Base-by-base conservation (phyloP, 2,329 filamentous ascomycete genomes). In the Cladophialophora chaetospira region DNA sequence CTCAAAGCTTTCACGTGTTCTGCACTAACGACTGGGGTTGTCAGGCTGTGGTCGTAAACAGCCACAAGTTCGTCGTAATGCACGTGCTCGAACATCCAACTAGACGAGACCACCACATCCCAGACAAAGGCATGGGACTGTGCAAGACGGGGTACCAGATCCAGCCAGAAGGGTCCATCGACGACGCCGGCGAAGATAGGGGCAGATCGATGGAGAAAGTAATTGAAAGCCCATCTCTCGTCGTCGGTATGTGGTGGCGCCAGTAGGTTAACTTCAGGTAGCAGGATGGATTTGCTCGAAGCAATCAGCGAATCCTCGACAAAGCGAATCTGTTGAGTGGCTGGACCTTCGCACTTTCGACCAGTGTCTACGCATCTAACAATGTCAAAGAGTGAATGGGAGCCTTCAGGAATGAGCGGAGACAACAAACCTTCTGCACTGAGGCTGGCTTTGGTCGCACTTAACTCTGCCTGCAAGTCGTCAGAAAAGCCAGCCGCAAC, bases 51-150 rank as follows among this genome's bases (percentile, higher is more conserved):
- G 3, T 38, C 43, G 21, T 40, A 52, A 15, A 29, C 33, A 23
- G 52, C 36, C 15, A 17, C 17, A 35, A 62, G 31, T 6, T 31
- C 19, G 6, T 17, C 21, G 29, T 59, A 54, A 17, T 57, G 53
- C 1, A 58, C 55, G 47, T 62, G 51, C 33, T 74, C 72, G 38
- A 69, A 71, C 5, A 74, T 56, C 9, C 69, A 63, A 53, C 71
- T 72, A n/a, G 73, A 68, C 3, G 71, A 64, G 26, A 71, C 69
- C 35, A 73, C 69, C 13, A 72, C 69, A 65, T 74, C 70, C 70
- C 72, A 73, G 2, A 75, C 70, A 3, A 70, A 70, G 3, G 70
- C 67, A 47, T 73, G 70, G 26, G 52, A 66, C 10, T 67, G 69
- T 42, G 71, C 72, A 11, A 73, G 62, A 38, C 69, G 69, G 2